Base-by-base conservation (phyloP, 768 basidiomycete species). In the Pleurotus tuoliensis region DNA sequence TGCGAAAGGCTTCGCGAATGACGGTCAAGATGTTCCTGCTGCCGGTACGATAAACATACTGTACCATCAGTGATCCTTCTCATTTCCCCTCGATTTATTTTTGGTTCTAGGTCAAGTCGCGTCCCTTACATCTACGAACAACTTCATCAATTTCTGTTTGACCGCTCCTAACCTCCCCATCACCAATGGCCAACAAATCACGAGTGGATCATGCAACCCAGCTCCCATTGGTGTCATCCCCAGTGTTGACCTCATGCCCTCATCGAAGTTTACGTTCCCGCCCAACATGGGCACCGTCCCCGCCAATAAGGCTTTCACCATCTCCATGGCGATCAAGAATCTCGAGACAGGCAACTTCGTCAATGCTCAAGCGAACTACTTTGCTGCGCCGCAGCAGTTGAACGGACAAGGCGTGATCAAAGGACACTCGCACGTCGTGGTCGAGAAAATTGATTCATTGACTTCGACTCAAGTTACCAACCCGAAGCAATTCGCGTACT, bases 61-160 rank as follows among this genome's bases (percentile, higher is more conserved):
- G 9, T 22, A 15, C n/a, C n/a, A 44, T 44, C 20, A 44, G 41
- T 44, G n/a, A 16, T 44, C 41, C 51, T 25, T 41, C 51, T 53
- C 34, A 53, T 22, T 15, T 22, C 9, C 5, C 40, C 39, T 27
- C 24, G 13, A 25, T 25, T 18, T 25, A 25, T 47, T 24, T 15
- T 25, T 24, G 43, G 13, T 15, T 15, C 24, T 15, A 53, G 81
- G 81, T 40, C 81, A 82, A 66, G 78, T 78, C 55, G 69, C 79
- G 3, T 83, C 80, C 3, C 66, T 78, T 49, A 81, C 81, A 1
- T 81, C 80, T 11, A 72, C 67, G 18, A 84, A 87, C 72, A 86
- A 86, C 72, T 87, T 82, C 64, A 79, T 82, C 72, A 81, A 82
- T 72, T 78, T 76, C 65, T 84, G 81, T 63, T 61, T 73, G 39